Evolutionary conservation across 345 rosid genomes (phyloP), one percentile per base, ranked within the genome.

Genomic region (Litchi chinensis): DNA sequence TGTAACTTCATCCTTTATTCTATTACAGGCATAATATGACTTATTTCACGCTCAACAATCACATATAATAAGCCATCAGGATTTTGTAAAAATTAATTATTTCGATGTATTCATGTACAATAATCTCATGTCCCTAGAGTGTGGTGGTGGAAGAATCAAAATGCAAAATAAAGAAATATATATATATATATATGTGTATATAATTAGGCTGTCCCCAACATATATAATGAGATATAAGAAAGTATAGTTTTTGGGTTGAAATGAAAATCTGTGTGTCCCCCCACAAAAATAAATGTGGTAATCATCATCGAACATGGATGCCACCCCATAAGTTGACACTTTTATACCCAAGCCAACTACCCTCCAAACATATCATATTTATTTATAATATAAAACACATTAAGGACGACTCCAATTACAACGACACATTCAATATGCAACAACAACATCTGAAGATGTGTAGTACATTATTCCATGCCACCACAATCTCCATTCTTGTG

Each of bases 301-400:
- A 83, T 86, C 91, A 90, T 88, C 75, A 88, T 88, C 92, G 85
- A 82, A 79, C 85, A 80, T 85, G 87, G 80, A 37, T 71, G 87
- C 85, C 87, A 82, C 85, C 81, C 77, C 60, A 64, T 28, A 50
- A 7, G 21, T 73, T 60, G 54, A 60, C 40, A 60, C 76, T 73
- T 60, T 59, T 40, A 59, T 15, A 3, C 48, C 73, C 68, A 32
- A 32, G 37, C 37, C 37, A 59, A 73, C 76, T 3, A 73, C 76
- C 46, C 12, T 8, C 12, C 65, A 60, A 21, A 60, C 26, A n/a
- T 5, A 1, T 16, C 13, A 54, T 54, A 54, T 50, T 50, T 50
- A 50, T 50, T 50, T 21, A 8, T 59, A 6, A n/a, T 59, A 59
- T 59, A 60, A 60, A 60, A 8, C 24, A 60, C 52, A 46, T 46